These are phyloP conservation scores for Exserohilum rostratum DNA, from an alignment of 2,329 filamentous ascomycete species.

Conservation along the genomic window DNA sequence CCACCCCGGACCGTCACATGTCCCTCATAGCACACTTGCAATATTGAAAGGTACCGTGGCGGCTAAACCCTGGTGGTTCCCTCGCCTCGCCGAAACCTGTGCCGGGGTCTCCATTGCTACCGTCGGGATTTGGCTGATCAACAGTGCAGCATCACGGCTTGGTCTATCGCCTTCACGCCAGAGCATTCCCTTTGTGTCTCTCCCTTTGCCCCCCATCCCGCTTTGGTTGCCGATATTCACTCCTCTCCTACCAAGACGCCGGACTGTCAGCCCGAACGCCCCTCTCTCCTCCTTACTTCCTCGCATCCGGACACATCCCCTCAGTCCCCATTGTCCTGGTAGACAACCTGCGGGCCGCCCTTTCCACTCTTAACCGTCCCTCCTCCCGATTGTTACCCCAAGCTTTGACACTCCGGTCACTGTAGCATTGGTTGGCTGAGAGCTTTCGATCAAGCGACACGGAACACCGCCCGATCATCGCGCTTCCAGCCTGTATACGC, in stretches of 20 bases:
- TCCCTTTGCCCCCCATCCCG: too few relatives aligned
- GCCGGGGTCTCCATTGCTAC: conserved; percentile 22
- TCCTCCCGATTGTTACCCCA: conserved; percentile 14
- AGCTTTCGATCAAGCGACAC: conserved; percentile 32
- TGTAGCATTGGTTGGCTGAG: conserved; percentile 25
- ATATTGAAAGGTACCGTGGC: conserved; percentile 39
- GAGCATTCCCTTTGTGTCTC: background rate
- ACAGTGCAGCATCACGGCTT: conserved; percentile 37
- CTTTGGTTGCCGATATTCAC: conserved; percentile 13
- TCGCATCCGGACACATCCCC: conserved; percentile 21
- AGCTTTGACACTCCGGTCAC: conserved; percentile 18
- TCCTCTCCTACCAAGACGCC: conserved; percentile 22
- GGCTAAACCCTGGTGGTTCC: conserved; percentile 27
- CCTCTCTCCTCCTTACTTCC: conserved; percentile 10
- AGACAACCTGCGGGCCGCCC: conserved; percentile 17
- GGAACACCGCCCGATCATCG: conserved; percentile 29
- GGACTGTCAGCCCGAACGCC: conserved; percentile 10
- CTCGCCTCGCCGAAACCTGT: conserved; percentile 30
- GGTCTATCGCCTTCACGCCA: conserved; percentile 20
- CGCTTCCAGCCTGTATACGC: conserved; percentile 27
- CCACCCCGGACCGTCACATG: conserved; percentile 24
- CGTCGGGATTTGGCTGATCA: conserved; percentile 37
- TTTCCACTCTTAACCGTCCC: conserved; percentile 6
- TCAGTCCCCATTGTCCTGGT: conserved; percentile 15
- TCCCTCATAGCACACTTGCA: conserved; percentile 21